phyloP scores from a whole-genome alignment of 1,284 basidiomycete genomes.

The Chalciporus sp. region DNA sequence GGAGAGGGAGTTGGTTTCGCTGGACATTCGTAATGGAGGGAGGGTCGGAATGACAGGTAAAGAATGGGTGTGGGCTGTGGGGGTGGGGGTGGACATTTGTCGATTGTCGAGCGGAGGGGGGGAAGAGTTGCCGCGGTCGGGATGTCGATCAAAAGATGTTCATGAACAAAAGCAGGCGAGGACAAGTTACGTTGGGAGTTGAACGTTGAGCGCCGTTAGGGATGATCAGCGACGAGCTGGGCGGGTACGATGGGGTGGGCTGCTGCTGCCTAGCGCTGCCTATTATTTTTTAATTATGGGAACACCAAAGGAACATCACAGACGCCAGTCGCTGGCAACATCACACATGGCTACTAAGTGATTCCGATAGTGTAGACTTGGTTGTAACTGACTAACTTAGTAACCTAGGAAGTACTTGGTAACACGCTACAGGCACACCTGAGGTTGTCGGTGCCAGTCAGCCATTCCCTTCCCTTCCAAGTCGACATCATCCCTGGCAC shows the following conservation, averaged over 20 bases:
- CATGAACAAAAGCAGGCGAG: constrained; percentile 18
- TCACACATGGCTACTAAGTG: neutral
- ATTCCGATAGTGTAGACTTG: no score
- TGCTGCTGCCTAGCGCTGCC: neutral
- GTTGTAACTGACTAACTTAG: no score
- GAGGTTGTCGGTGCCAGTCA: neutral
- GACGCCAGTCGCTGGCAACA: constrained; percentile 15
- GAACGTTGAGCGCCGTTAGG: neutral
- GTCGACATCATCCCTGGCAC: neutral
- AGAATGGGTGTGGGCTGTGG: constrained; percentile 24
- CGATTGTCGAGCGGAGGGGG: constrained; percentile 4
- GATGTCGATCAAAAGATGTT: constrained; percentile 14
- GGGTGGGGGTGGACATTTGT: constrained; percentile 23
- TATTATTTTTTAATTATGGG: constrained; percentile 24
- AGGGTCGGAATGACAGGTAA: constrained; percentile 47
- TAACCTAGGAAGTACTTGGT: no score
- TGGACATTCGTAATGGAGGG: constrained; percentile 48
- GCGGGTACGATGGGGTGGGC: neutral
- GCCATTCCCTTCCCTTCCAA: neutral
- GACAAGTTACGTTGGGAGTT: constrained; percentile 6
- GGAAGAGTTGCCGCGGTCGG: neutral
- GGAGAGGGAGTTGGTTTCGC: constrained; percentile 21
- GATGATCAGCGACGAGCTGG: neutral
- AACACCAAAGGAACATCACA: constrained; percentile 13
- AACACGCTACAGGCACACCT: neutral